Conservation (phyloP, 768 basidiomycete species). For the Xerocomellus chrysenteron region DNA sequence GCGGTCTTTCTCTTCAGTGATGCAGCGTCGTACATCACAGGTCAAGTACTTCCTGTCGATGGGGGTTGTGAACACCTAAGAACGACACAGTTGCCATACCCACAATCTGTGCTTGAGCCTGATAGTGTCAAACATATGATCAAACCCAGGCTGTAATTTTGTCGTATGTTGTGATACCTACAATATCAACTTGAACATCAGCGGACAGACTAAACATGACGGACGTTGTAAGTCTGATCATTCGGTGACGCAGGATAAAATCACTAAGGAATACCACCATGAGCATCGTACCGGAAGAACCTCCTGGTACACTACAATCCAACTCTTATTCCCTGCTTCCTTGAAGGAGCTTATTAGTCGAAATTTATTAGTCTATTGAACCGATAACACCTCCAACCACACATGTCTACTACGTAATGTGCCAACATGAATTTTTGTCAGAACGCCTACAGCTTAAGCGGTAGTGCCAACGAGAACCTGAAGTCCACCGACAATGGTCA, state of each 20-base stretch:
- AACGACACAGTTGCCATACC: constrained; percentile 54
- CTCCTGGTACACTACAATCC: not conserved
- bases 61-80: constrained; percentile 61
- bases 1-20: constrained; percentile 81
- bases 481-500: not conserved
- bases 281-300: too few species aligned
- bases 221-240: not conserved
- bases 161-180: not conserved
- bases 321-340: not conserved
- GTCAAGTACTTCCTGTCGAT: constrained; percentile 72
- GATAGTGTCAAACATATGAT: constrained; percentile 48
- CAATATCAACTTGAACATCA: not conserved
- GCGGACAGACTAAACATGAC: not conserved
- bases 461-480: not conserved
- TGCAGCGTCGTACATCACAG: constrained; percentile 74
- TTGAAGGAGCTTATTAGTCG: not conserved
- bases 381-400: not conserved
- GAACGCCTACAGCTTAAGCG: not conserved
- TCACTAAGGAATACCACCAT: too few species aligned
- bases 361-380: not conserved
- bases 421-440: not conserved
- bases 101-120: constrained; percentile 61
- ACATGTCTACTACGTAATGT: not conserved
- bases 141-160: constrained; percentile 39
- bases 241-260: too few species aligned